phyloP scores from a whole-genome alignment of 495 filamentous ascomycete species.

The Barbatosphaeria neglecta region DNA sequence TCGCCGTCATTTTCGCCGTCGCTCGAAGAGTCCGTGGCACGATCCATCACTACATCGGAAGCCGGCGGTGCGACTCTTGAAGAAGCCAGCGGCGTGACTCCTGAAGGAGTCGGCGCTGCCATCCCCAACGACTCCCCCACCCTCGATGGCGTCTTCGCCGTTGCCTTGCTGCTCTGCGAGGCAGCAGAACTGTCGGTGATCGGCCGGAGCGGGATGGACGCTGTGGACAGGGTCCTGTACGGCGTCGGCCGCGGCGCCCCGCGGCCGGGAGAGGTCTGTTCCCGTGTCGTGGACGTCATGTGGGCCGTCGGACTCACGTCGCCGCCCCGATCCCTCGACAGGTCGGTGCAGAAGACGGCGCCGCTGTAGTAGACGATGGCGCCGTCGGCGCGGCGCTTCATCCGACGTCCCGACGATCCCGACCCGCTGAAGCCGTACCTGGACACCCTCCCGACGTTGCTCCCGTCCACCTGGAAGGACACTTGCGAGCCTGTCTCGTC shows the following conservation, averaged over 20 bases:
- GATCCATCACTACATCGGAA: slow-evolving; percentile 3
- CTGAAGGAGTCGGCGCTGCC: too few relatives aligned
- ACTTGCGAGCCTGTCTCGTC: slow-evolving; percentile 22
- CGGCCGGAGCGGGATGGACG: slow-evolving; percentile 29
- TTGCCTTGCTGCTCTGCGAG: slow-evolving; percentile 5
- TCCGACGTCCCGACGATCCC: slow-evolving; percentile 24
- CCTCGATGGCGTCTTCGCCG: slow-evolving; percentile 8
- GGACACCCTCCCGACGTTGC: slow-evolving; percentile 24
- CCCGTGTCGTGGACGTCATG: slow-evolving; percentile 22
- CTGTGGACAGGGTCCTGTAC: slow-evolving; percentile 27
- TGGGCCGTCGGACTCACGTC: slow-evolving; percentile 24
- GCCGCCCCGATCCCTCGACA: slow-evolving; percentile 51
- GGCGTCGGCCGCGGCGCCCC: background rate
- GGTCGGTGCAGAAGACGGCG: slow-evolving; percentile 63
- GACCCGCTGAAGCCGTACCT: slow-evolving; percentile 30
- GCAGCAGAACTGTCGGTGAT: slow-evolving; percentile 18
- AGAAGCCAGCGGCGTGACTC: too few relatives aligned
- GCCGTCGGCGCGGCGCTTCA: slow-evolving; percentile 43
- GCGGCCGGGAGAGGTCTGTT: slow-evolving; percentile 2
- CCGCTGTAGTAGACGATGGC: slow-evolving; percentile 74
- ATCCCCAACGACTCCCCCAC: background rate
- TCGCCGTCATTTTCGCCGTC: too few relatives aligned
- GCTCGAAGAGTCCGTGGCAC: slow-evolving; percentile 6
- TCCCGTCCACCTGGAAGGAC: slow-evolving; percentile 19
- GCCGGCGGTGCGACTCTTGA: too few relatives aligned